Evolutionary conservation across 371 early-diverging fungal species (phyloP).

Genomic region (Cokeromyces recurvatus): DNA sequence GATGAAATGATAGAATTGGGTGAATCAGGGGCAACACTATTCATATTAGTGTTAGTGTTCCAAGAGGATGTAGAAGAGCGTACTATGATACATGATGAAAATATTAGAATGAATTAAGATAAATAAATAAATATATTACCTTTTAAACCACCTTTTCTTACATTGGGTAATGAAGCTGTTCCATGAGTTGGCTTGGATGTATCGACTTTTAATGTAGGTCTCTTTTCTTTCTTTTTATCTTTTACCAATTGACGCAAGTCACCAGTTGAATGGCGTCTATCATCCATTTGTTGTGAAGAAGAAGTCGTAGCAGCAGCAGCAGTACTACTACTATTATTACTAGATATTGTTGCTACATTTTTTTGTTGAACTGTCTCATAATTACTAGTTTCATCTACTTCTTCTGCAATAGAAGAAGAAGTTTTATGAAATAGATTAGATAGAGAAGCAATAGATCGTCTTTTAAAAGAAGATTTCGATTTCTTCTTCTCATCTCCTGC

Average conservation of each 20-base stretch:
- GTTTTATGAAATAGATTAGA: slow-evolving; percentile 29
- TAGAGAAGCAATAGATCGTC: slow-evolving; percentile 40
- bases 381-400: too few species aligned
- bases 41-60: background rate
- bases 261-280: slow-evolving; percentile 21
- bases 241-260: slow-evolving; percentile 22
- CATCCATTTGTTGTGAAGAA: too few species aligned
- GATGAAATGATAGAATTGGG: slow-evolving; percentile 33
- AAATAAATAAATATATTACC: too few species aligned
- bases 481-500: background rate
- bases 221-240: slow-evolving; percentile 14
- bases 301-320: too few species aligned
- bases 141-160: slow-evolving; percentile 26
- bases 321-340: too few species aligned
- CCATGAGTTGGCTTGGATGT: slow-evolving; percentile 9
- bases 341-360: too few species aligned
- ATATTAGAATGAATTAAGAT: too few species aligned
- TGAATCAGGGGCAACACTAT: slow-evolving; percentile 25
- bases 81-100: too few species aligned
- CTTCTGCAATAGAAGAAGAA: background rate
- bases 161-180: too few species aligned
- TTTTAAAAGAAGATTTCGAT: slow-evolving; percentile 22
- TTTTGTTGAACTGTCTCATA: slow-evolving; percentile 4
- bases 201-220: slow-evolving; percentile 28
- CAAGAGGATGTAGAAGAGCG: slow-evolving; percentile 5